Percentiles rank a stretch among this genome's conserved stretches.
phyloP scores from a whole-genome alignment of 345 rosid species.

The Brassica juncea region DNA sequence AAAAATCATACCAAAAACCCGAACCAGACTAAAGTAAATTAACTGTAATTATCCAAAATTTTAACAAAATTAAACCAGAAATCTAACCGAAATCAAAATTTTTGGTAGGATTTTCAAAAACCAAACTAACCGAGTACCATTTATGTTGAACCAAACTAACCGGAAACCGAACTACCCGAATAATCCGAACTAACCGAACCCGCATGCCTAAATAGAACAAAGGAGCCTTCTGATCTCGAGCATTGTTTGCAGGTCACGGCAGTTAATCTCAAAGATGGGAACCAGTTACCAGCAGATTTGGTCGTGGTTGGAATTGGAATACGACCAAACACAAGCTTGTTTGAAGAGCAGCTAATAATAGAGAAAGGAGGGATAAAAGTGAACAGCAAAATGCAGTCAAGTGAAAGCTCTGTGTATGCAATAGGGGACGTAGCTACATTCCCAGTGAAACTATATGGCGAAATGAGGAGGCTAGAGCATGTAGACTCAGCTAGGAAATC shows the following conservation, averaged over 20 bases:
- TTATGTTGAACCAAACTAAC: no score
- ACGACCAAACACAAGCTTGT: slow-evolving; percentile 86
- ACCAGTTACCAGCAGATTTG: slow-evolving; percentile 66
- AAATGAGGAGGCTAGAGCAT: slow-evolving; percentile 91
- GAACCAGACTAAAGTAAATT: no score
- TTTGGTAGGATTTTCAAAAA: no score
- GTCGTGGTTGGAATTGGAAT: slow-evolving; percentile 94
- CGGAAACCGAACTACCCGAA: no score
- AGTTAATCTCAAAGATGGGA: slow-evolving; percentile 85
- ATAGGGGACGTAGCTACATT: slow-evolving; percentile 93
- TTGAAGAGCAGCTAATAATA: slow-evolving; percentile 82
- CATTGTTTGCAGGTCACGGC: slow-evolving; percentile 62
- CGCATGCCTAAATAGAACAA: neutral
- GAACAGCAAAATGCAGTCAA: slow-evolving; percentile 77
- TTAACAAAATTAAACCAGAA: no score
- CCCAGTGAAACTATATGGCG: slow-evolving; percentile 77
- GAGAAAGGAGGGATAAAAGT: slow-evolving; percentile 97
- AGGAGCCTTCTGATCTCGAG: neutral
- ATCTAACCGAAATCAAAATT: no score
- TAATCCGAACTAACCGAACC: no score
- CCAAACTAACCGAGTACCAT: no score
- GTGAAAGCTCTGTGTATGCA: slow-evolving; percentile 82
- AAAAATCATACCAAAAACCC: no score
- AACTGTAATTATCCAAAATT: no score
- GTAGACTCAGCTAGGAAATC: slow-evolving; percentile 90